Percentiles rank a stretch among this genome's conserved stretches.
phyloP scores from a whole-genome alignment of 495 filamentous ascomycete genomes.

The Hypoxylon cercidicola region DNA sequence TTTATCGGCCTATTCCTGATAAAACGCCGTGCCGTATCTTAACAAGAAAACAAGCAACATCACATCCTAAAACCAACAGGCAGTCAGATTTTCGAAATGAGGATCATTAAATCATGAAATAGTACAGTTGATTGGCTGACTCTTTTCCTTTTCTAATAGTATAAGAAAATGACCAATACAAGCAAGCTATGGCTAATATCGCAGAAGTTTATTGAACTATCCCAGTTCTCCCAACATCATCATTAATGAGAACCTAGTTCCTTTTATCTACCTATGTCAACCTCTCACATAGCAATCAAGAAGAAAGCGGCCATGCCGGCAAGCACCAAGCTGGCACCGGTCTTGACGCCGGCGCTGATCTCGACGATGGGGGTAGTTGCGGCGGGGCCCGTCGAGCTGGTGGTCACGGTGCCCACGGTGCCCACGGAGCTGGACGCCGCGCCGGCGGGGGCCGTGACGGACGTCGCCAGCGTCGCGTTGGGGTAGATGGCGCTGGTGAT shows the following conservation, averaged over 20 bases:
- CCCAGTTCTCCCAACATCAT: too few species aligned
- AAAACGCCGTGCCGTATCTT: background rate
- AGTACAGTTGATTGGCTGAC: too few species aligned
- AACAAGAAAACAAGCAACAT: background rate
- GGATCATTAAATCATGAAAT: too few species aligned
- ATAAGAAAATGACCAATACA: background rate
- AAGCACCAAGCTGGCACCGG: slow-evolving; percentile 45
- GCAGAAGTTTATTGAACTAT: background rate
- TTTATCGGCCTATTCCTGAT: background rate
- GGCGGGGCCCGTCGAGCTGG: slow-evolving; percentile 19
- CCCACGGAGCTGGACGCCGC: slow-evolving; percentile 3
- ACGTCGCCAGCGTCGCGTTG: slow-evolving; percentile 30
- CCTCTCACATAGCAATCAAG: slow-evolving; percentile 47
- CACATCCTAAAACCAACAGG: background rate
- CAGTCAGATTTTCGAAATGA: too few species aligned
- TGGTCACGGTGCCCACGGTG: background rate
- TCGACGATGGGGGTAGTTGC: slow-evolving; percentile 17
- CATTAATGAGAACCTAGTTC: background rate
- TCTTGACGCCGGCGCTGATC: slow-evolving; percentile 44
- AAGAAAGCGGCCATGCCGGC: slow-evolving; percentile 44
- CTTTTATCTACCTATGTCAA: background rate
- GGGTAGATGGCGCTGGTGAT: background rate
- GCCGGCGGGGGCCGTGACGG: background rate
- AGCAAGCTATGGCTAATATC: too few species aligned
- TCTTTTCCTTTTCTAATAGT: too few species aligned